Conservation (phyloP, 805 yeast species). For the Teunomyces pallodes region DNA sequence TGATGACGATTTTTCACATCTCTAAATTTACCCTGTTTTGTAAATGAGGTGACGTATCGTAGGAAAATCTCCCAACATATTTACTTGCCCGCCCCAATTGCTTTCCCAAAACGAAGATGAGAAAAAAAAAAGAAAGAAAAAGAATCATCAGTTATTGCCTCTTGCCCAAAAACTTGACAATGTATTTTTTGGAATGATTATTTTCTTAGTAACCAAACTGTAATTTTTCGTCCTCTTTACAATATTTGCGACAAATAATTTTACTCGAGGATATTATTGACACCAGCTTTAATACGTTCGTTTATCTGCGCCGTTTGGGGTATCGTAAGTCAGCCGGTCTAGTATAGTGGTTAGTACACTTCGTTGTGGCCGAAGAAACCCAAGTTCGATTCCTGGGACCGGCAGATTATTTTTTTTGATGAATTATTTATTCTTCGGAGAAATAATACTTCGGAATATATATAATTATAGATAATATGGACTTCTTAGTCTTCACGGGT, state of each 20-base stretch:
- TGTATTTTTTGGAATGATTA: not conserved
- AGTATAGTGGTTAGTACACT: slow-evolving; percentile 71
- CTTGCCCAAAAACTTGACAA: not conserved
- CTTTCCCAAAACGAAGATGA: not conserved
- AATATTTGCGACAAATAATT: not conserved
- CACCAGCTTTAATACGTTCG: too few species aligned
- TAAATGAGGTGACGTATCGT: not conserved
- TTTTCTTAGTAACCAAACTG: not conserved
- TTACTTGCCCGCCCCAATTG: not conserved
- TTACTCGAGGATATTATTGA: not conserved
- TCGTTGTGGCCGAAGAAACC: slow-evolving; percentile 75
- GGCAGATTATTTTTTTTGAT: slow-evolving; percentile 41
- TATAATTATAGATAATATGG: not conserved
- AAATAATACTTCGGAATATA: not conserved
- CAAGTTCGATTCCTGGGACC: slow-evolving; percentile 73
- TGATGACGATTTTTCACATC: not conserved
- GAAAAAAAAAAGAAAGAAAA: not conserved
- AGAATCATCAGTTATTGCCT: not conserved
- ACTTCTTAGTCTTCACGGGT: slow-evolving; percentile 1
- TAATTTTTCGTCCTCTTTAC: not conserved
- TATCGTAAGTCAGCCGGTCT: slow-evolving; percentile 28
- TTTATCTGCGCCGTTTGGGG: too few species aligned
- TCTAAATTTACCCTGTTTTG: not conserved
- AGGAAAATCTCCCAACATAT: not conserved
- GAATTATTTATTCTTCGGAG: not conserved